Evolutionary conservation across 176 grass and related monocot genomes (phyloP), one percentile per base, ranked within the genome.

Genomic region (Phyllostachys edulis): DNA sequence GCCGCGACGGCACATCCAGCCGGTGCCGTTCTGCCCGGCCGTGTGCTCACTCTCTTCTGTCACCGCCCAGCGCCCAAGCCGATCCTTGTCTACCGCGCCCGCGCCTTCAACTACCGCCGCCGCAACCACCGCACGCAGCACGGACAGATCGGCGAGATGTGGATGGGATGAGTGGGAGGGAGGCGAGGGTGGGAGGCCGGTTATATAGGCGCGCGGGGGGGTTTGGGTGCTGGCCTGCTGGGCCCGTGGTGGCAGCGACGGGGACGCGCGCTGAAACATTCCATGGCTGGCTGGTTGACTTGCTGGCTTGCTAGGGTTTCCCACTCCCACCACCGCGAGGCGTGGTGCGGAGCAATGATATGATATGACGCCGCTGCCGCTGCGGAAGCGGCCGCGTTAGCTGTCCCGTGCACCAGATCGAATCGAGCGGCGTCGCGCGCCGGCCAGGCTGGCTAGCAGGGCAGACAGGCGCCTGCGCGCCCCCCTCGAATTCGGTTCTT

Each of bases 31-130:
- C 78, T 47, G 85, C 78, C 84, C 89, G 89, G 82, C 90, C 85
- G 90, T 81, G 90, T 91, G 90, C 90, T 91, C 90, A 88, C 90
- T 91, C 90, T 91, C 90, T 91, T 91, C 90, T 91, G 90, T 91
- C 90, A 91, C 77, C 85, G 71, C 56, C 66, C 85, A 15, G 36
- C 57, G n/a, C 29, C 27, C 67, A 32, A 7, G 29, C 55, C 76
- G 67, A 18, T 1, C 32, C n/a, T 27, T 20, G 26, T 14, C 71
- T 2, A 5, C 64, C 10, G 21, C 17, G n/a, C 21, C 42, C 67
- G 11, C 36, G 42, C n/a, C 66, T 67, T 40, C 41, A 6, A 27
- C 42, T 13, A 16, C 62, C 44, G 45, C 63, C 65, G 76, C 82
- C 81, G 79, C 56, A 78, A 29, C 80, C 88, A 82, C 79, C 73